These are phyloP conservation scores for Durotheca rogersii DNA, from an alignment of 495 filamentous ascomycete genomes.

Conservation along the genomic window DNA sequence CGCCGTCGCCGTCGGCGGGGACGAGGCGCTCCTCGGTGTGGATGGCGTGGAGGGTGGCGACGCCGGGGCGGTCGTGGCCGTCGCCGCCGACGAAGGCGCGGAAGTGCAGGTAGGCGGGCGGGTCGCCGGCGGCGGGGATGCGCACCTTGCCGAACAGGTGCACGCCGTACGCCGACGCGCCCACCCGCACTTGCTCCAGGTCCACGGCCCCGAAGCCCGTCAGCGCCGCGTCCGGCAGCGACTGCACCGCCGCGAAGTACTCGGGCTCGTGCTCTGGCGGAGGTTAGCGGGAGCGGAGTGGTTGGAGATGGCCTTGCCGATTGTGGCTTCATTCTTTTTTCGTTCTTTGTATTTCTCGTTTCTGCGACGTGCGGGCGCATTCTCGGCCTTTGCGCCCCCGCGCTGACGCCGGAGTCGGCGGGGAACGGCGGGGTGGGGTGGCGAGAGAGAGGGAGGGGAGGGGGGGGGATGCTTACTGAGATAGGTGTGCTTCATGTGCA, in stretches of 20 bases:
- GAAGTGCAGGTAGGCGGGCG: constrained; percentile 49
- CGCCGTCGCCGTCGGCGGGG: constrained; percentile 45
- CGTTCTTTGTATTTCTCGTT: too few relatives aligned
- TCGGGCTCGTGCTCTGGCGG: constrained; percentile 49
- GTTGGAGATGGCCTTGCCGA: too few relatives aligned
- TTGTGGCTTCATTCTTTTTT: too few relatives aligned
- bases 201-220: constrained; percentile 49
- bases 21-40: constrained; percentile 52
- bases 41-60: constrained; percentile 54
- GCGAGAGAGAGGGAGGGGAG: neutral
- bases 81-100: constrained; percentile 52
- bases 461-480: constrained; percentile 22
- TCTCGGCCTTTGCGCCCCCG: too few relatives aligned
- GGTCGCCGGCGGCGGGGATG: constrained; percentile 46
- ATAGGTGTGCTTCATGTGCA: constrained; percentile 50
- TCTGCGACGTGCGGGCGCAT: too few relatives aligned
- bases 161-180: constrained; percentile 53
- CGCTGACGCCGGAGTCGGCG: too few relatives aligned
- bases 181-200: constrained; percentile 53
- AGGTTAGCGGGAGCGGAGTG: neutral
- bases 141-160: constrained; percentile 59
- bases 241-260: constrained; percentile 51
- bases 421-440: neutral
- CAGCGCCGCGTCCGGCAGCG: constrained; percentile 50
- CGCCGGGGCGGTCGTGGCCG: constrained; percentile 44